These are phyloP conservation scores for Termitomyces sp. DNA, from an alignment of 768 basidiomycete species.

Conservation along the genomic window DNA sequence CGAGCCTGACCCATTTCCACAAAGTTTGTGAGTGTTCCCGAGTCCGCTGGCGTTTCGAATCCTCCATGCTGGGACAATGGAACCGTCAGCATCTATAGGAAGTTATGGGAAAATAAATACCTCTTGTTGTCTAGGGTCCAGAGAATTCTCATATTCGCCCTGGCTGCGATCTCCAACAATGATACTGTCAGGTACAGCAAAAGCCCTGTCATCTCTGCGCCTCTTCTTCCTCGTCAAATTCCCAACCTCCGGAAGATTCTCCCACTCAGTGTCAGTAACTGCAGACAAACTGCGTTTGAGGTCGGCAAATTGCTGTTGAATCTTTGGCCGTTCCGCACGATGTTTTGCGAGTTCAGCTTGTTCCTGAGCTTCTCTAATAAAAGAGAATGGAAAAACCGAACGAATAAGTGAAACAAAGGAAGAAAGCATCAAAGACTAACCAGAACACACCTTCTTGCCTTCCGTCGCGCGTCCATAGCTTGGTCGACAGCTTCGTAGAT, in stretches of 20 bases:
- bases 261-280: constrained; percentile 93
- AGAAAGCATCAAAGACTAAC: constrained; percentile 33
- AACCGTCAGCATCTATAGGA: constrained; percentile 1
- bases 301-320: constrained; percentile 95
- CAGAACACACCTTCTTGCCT: constrained; percentile 68
- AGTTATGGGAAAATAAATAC: constrained; percentile 31
- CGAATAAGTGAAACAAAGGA: constrained; percentile 22
- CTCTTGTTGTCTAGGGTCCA: constrained; percentile 77
- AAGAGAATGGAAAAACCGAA: constrained; percentile 12
- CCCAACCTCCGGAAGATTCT: constrained; percentile 91
- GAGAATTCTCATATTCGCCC: constrained; percentile 71
- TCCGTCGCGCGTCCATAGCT: constrained; percentile 85
- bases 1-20: constrained; percentile 97
- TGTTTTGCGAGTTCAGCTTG: constrained; percentile 47
- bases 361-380: constrained; percentile 29
- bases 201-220: constrained; percentile 79
- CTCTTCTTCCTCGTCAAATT: constrained; percentile 92
- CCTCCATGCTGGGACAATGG: constrained; percentile 49
- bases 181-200: constrained; percentile 92
- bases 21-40: constrained; percentile 84
- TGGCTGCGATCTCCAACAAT: constrained; percentile 80
- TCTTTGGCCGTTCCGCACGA: constrained; percentile 87
- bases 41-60: constrained; percentile 77
- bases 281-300: constrained; percentile 85
- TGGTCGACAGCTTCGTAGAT: constrained; percentile 93